Conservation (phyloP, 495 filamentous ascomycete species). For the Rhypophila decipiens region DNA sequence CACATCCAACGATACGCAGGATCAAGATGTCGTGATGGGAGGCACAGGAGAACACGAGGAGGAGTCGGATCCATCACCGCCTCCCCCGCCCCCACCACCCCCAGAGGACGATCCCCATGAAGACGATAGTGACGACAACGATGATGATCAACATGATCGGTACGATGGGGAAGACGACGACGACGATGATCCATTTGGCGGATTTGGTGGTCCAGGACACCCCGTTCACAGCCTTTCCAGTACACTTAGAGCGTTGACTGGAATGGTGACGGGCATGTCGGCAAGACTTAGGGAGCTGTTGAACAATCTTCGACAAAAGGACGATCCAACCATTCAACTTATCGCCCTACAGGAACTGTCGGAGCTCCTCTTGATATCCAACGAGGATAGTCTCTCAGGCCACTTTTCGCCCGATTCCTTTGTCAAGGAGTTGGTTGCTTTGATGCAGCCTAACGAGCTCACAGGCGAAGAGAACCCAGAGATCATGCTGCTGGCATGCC, state of each 20-base stretch:
- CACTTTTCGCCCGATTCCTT: constrained; percentile 93
- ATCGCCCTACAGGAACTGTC: constrained; percentile 92
- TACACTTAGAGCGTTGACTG: constrained; percentile 78
- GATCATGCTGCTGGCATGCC: constrained; percentile 95
- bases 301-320: constrained; percentile 75
- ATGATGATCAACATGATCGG: constrained; percentile 39
- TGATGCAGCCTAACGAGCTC: constrained; percentile 87
- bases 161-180: constrained; percentile 51
- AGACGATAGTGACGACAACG: constrained; percentile 45
- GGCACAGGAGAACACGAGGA: constrained; percentile 60
- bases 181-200: constrained; percentile 65
- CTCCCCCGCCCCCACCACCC: constrained; percentile 33
- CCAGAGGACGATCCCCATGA: constrained; percentile 43
- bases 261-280: constrained; percentile 83
- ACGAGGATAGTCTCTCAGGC: constrained; percentile 92
- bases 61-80: constrained; percentile 34
- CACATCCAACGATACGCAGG: constrained; percentile 42
- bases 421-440: constrained; percentile 84
- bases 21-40: constrained; percentile 47
- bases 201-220: constrained; percentile 59
- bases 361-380: constrained; percentile 86
- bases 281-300: constrained; percentile 77
- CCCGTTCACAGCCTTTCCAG: constrained; percentile 62
- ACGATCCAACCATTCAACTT: constrained; percentile 80
- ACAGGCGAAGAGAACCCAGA: constrained; percentile 88